Evolutionary conservation across 805 yeast genomes (phyloP).

Genomic region (Tetrapisispora phaffii): DNA sequence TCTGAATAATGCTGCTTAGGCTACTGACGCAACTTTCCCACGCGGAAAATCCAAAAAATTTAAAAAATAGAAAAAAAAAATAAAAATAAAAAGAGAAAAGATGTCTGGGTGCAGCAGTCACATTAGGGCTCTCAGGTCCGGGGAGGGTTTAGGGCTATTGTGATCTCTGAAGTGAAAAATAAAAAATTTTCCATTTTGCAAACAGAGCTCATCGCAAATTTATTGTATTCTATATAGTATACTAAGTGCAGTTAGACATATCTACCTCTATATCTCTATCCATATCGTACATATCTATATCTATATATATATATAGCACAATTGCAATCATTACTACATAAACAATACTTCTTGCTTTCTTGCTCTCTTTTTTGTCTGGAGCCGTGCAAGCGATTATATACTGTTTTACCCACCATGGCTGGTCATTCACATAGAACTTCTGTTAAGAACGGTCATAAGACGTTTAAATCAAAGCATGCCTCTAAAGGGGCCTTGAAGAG

Average conservation of each 20-base stretch:
- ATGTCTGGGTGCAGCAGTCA: neutral
- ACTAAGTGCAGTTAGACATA: too few species aligned
- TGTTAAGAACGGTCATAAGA: constrained; percentile 73
- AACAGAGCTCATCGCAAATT: neutral
- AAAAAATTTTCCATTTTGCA: neutral
- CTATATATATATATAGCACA: too few species aligned
- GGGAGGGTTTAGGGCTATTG: too few species aligned
- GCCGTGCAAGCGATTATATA: neutral
- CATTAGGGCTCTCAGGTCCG: too few species aligned
- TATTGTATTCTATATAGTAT: neutral
- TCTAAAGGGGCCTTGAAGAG: constrained; percentile 82
- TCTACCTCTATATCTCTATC: too few species aligned
- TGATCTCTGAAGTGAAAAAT: too few species aligned
- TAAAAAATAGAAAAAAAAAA: too few species aligned
- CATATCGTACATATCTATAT: too few species aligned
- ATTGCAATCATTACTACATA: too few species aligned
- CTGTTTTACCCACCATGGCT: constrained; percentile 42
- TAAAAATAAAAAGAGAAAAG: neutral
- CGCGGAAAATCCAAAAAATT: neutral
- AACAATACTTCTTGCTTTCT: too few species aligned
- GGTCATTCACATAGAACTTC: constrained; percentile 81
- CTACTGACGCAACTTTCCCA: neutral
- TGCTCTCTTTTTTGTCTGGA: neutral
- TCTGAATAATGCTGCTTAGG: too few species aligned
- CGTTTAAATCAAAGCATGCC: constrained; percentile 86